Evolutionary conservation across 495 filamentous ascomycete genomes (phyloP), one percentile per base, ranked within the genome.

Genomic region (Lasiosphaeris hirsuta): DNA sequence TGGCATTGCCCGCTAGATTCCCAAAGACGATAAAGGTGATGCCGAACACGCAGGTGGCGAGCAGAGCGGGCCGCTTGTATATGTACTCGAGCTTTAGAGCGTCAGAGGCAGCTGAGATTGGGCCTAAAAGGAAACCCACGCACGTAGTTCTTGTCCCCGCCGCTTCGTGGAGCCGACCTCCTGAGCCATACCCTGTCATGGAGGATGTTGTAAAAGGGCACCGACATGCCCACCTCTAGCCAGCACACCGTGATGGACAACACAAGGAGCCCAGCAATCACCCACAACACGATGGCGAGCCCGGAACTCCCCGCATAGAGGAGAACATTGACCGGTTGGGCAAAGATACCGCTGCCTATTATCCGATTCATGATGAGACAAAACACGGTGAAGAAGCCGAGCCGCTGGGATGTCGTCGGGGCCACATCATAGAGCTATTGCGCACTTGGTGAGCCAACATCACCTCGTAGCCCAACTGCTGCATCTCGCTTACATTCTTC

Each of bases 1-100:
- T 58, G 19, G 47, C 48, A 18, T 58, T 58, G 18, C 56, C 56
- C 10, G 56, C 56, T 2, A 39, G 68, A 53, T 81, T 81, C 35
- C 76, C 78, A 2, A 84, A 54, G 17, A 76, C 54, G 46, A 83
- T 72, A 56, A 72, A 84, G 1, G 69, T 54, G 6, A 80, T 64
- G 0, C 66, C 79, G 57, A 69, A 84, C 0, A 80, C 57, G 57
- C 76, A 82, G 1, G 72, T 76, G 2, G 70, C 60, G 0, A 79
- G 58, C 41, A 63, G 38, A 3, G 45, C 42, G 0, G 78, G 75
- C 39, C 51, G 44, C 35, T 51, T 58, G 61, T 65, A 78, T 10
- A 78, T 64, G 47, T 75, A 76, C 62, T 81, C 70, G 19, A 80
- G 66, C 19, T 52, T 56, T 52, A 73, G 64, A 13, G 59, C 37